Evolutionary conservation across 1,284 basidiomycete species (phyloP).

Genomic region (Psilocybe mexicana): DNA sequence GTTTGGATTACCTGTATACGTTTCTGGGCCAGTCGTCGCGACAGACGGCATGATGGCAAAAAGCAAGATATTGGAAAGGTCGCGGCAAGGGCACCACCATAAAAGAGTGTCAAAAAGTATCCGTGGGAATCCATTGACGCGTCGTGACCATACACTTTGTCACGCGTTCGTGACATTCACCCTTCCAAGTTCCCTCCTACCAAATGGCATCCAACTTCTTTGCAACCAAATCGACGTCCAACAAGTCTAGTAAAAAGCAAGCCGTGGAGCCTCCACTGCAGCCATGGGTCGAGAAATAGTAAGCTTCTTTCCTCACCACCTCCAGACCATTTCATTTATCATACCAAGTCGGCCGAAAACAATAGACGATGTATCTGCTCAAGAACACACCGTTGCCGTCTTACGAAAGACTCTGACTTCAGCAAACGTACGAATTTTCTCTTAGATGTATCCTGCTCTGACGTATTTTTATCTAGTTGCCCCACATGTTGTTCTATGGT

Average conservation of each 20-base stretch:
- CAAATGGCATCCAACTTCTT: constrained; percentile 61
- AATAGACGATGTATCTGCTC: constrained; percentile 95
- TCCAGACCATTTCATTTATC: constrained; percentile 10
- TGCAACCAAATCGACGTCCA: constrained; percentile 39
- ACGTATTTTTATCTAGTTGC: constrained; percentile 63
- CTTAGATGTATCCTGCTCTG: not conserved
- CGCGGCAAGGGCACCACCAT: not conserved
- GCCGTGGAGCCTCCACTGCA: constrained; percentile 66
- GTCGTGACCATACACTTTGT: constrained; percentile 38
- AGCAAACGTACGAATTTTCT: constrained; percentile 70
- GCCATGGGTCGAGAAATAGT: constrained; percentile 99
- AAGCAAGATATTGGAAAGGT: constrained; percentile 14
- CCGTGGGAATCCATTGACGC: constrained; percentile 34
- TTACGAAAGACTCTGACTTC: constrained; percentile 89
- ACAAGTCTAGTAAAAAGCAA: constrained; percentile 34
- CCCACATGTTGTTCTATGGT: constrained; percentile 99
- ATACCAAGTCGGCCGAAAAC: constrained; percentile 86
- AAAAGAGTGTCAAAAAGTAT: constrained; percentile 19
- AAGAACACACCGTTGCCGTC: constrained; percentile 95
- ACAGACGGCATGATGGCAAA: constrained; percentile 21
- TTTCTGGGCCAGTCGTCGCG: constrained; percentile 39
- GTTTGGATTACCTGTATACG: constrained; percentile 34
- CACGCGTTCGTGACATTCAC: constrained; percentile 42
- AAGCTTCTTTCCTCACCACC: constrained; percentile 1
- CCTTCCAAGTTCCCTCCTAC: constrained; percentile 6